Conservation (phyloP, 768 basidiomycete species). For the Mycena alexandri region DNA sequence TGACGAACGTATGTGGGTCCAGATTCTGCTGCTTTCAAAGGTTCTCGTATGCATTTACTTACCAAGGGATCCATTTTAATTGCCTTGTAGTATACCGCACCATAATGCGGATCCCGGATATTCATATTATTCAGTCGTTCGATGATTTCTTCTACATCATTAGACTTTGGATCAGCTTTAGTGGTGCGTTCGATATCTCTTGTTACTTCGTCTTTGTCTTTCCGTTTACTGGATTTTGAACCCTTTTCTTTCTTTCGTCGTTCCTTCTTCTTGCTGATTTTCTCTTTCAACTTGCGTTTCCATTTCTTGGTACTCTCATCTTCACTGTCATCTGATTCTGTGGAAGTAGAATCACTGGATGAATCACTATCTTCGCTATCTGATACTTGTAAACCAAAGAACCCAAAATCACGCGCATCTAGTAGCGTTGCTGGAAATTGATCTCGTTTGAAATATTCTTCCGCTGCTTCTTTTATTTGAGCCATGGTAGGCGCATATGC, state of each 20-base stretch:
- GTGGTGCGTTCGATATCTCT: neutral
- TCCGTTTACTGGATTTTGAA: too few species aligned
- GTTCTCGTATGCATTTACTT: neutral
- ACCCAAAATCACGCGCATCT: slow-evolving; percentile 1
- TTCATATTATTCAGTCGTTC: slow-evolving; percentile 5
- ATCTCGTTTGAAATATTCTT: slow-evolving; percentile 15
- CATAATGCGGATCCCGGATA: slow-evolving; percentile 13
- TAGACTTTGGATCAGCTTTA: neutral
- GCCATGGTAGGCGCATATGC: neutral
- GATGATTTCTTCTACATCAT: slow-evolving; percentile 7
- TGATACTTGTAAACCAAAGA: neutral
- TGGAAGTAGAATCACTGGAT: neutral
- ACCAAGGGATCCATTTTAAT: too few species aligned
- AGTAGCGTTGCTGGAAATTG: slow-evolving; percentile 10
- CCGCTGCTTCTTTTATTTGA: too few species aligned
- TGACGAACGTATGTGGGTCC: neutral
- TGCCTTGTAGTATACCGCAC: slow-evolving; percentile 13
- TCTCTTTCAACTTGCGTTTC: too few species aligned
- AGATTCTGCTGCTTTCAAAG: neutral
- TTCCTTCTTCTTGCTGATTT: neutral
- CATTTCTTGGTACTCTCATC: neutral
- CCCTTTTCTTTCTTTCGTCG: neutral
- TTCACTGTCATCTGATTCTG: neutral
- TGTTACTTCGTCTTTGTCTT: neutral
- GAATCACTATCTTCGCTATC: neutral